phyloP scores from a whole-genome alignment of 768 basidiomycete genomes.

The Butyriboletus loyo region DNA sequence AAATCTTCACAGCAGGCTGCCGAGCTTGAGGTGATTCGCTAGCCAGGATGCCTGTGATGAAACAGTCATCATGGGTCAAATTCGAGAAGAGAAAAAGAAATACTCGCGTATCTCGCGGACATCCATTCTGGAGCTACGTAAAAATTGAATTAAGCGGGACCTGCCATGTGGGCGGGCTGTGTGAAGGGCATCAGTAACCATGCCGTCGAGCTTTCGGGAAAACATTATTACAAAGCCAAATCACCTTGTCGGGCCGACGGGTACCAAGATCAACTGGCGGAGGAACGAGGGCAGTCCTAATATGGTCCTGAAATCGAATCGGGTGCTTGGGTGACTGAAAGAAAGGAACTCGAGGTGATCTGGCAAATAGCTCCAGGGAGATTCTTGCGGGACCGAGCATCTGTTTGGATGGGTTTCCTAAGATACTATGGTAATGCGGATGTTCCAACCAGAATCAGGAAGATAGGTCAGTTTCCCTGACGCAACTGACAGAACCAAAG shows the following conservation, averaged over 20 bases:
- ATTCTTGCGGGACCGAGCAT: background rate
- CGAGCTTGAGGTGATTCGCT: background rate
- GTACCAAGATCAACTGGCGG: background rate
- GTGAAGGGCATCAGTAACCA: background rate
- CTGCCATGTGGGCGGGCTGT: conserved; percentile 4
- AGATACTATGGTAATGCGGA: background rate
- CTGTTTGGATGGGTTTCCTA: background rate
- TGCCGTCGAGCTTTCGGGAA: background rate
- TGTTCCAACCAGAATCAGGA: background rate
- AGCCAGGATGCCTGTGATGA: background rate
- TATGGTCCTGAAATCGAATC: background rate
- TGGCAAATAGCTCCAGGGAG: background rate
- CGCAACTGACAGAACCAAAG: background rate
- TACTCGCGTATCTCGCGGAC: background rate
- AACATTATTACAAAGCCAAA: background rate
- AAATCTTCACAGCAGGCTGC: background rate
- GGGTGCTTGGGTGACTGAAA: background rate
- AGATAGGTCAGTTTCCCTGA: background rate
- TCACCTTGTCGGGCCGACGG: background rate
- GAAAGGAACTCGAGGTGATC: background rate
- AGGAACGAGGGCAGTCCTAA: background rate
- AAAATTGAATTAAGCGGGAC: background rate
- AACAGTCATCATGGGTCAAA: background rate
- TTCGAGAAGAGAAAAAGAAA: no score
- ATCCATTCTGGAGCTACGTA: background rate